These are phyloP conservation scores for Fusarium chuoi DNA, from an alignment of 2,329 filamentous ascomycete species.

Conservation along the genomic window DNA sequence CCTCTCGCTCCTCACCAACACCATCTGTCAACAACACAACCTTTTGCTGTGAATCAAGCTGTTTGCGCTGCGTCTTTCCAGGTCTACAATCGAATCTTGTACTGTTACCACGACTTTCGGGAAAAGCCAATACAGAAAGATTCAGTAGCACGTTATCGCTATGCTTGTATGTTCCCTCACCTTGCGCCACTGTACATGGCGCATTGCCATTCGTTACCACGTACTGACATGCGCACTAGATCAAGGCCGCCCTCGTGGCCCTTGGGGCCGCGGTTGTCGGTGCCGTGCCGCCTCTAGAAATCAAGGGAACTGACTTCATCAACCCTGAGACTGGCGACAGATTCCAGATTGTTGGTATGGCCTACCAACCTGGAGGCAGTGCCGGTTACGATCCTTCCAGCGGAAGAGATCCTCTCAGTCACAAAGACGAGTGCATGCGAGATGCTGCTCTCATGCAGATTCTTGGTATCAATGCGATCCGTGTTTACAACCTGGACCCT, in stretches of 20 bases:
- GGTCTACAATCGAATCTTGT: neutral
- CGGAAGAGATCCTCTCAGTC: constrained; percentile 68
- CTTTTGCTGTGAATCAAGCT: constrained; percentile 8
- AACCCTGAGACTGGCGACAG: constrained; percentile 67
- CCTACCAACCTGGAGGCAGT: constrained; percentile 75
- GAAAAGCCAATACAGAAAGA: constrained; percentile 6
- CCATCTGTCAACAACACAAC: constrained; percentile 4
- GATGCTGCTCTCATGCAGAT: constrained; percentile 74
- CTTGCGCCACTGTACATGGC: neutral
- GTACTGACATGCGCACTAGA: constrained; percentile 38
- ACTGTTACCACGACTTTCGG: constrained; percentile 19
- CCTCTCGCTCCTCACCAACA: neutral
- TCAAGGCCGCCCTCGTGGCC: constrained; percentile 61
- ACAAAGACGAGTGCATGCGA: constrained; percentile 67
- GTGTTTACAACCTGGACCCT: constrained; percentile 75
- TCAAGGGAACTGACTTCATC: constrained; percentile 68
- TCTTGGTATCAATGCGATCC: constrained; percentile 73
- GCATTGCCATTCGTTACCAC: neutral
- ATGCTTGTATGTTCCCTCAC: constrained; percentile 42
- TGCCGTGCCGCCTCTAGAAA: constrained; percentile 67
- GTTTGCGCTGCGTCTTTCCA: neutral
- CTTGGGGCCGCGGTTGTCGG: constrained; percentile 63
- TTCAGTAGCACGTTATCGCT: constrained; percentile 15
- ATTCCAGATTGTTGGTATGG: constrained; percentile 74
- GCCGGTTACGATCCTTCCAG: constrained; percentile 67